Evolutionary conservation across 106 monocot genomes (phyloP).

Genomic region (Acanthochlamys bracteata): DNA sequence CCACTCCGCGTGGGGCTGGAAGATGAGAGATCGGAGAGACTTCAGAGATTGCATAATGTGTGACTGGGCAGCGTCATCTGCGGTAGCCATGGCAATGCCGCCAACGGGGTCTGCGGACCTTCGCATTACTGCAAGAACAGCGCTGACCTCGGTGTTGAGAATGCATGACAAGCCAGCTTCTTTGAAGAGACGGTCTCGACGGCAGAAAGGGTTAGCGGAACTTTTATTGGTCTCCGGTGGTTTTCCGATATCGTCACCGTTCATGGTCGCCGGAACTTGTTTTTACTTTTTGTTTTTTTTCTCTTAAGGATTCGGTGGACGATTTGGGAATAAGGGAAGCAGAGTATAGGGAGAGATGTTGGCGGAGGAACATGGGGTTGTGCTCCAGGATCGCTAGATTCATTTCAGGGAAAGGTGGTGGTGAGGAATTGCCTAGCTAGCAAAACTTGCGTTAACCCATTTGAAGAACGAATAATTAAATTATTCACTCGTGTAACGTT

Average conservation of each 20-base stretch:
- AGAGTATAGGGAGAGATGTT: neutral
- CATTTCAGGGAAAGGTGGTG: neutral
- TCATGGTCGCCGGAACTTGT: no score
- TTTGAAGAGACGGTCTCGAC: constrained; percentile 20
- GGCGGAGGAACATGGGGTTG: neutral
- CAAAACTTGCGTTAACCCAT: no score
- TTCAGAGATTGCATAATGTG: constrained; percentile 57
- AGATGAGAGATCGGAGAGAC: constrained; percentile 67
- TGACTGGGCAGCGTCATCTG: constrained; percentile 10
- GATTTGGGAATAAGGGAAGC: neutral
- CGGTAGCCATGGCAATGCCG: neutral
- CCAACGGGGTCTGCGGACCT: constrained; percentile 20
- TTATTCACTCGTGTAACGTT: no score
- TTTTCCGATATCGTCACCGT: neutral
- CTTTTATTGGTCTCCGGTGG: neutral
- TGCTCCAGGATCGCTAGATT: neutral
- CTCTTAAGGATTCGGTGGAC: no score
- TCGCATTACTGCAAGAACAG: constrained; percentile 81
- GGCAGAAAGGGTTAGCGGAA: neutral
- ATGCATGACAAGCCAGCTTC: constrained; percentile 84
- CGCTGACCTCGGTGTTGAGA: constrained; percentile 83
- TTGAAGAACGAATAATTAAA: no score
- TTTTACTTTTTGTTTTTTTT: no score
- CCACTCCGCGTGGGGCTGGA: constrained; percentile 47
- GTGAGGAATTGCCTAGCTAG: no score